phyloP scores from a whole-genome alignment of 306 rosid species.

The Cucurbita maxima region DNA sequence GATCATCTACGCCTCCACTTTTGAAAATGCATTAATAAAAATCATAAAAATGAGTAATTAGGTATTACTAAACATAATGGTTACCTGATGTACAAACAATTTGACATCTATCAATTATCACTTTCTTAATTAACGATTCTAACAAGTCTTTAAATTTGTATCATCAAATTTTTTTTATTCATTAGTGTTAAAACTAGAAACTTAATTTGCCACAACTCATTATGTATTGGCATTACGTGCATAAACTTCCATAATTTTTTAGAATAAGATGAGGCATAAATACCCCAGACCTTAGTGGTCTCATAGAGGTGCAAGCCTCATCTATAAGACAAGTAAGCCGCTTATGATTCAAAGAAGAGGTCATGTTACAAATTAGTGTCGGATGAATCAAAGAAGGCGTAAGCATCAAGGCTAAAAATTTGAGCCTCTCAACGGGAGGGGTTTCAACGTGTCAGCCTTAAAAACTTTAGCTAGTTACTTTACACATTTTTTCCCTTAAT shows the following conservation, averaged over 20 bases:
- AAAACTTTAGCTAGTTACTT: not conserved
- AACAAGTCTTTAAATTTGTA: not conserved
- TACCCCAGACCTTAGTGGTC: not conserved
- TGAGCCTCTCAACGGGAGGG: not conserved
- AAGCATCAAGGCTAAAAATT: not conserved
- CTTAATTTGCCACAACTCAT: not conserved
- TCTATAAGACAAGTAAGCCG: not conserved
- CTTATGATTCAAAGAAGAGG: not conserved
- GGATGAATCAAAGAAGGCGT: not conserved
- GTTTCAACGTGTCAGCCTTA: not conserved
- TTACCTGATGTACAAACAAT: not conserved
- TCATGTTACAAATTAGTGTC: not conserved
- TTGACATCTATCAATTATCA: not conserved
- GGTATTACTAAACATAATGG: not conserved
- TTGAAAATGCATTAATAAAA: not conserved
- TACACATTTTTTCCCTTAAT: not conserved
- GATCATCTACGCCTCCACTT: not conserved
- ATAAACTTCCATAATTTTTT: not conserved
- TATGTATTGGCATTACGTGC: not conserved
- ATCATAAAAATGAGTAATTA: not conserved
- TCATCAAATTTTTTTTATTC: too few relatives aligned
- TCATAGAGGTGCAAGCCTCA: not conserved
- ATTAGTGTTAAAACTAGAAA: not conserved
- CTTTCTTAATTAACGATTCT: not conserved
- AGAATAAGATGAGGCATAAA: not conserved